Conservation (phyloP, 306 rosid genomes). For the Betula pendula region DNA sequence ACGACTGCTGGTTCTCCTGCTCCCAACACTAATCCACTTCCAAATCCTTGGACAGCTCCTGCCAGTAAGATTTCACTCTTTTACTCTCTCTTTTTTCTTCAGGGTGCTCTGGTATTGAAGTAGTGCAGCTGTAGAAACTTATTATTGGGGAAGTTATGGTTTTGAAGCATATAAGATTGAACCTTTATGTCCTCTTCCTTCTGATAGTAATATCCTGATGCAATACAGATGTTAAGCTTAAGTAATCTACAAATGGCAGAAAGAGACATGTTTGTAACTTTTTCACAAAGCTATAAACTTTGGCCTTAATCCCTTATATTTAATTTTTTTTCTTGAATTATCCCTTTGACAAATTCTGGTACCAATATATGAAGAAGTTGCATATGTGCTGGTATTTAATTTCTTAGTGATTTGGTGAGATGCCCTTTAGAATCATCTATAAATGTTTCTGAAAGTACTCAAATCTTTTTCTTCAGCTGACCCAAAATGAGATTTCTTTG, state of each 20-base stretch:
- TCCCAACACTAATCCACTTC: conserved; percentile 90
- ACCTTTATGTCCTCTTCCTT: background rate
- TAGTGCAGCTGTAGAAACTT: background rate
- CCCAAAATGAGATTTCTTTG: background rate
- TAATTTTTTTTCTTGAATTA: background rate
- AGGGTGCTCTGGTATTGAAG: background rate
- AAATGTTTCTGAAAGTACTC: background rate
- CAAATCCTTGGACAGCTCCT: conserved; percentile 79
- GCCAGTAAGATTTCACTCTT: conserved; percentile 48
- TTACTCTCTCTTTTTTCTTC: conserved; percentile 17
- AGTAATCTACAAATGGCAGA: background rate
- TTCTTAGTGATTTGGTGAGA: background rate
- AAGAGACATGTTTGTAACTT: background rate
- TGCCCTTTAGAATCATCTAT: background rate
- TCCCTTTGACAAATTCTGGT: background rate
- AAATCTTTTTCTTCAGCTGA: background rate
- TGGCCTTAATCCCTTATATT: background rate
- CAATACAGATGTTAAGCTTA: background rate
- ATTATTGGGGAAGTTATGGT: background rate
- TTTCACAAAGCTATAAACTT: background rate
- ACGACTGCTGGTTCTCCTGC: conserved; percentile 55
- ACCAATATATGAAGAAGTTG: background rate
- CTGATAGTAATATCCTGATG: background rate
- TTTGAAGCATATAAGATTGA: background rate
- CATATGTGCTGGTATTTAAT: background rate